Conservation (phyloP, 139 green algal species). For the Bryopsis sp. region DNA sequence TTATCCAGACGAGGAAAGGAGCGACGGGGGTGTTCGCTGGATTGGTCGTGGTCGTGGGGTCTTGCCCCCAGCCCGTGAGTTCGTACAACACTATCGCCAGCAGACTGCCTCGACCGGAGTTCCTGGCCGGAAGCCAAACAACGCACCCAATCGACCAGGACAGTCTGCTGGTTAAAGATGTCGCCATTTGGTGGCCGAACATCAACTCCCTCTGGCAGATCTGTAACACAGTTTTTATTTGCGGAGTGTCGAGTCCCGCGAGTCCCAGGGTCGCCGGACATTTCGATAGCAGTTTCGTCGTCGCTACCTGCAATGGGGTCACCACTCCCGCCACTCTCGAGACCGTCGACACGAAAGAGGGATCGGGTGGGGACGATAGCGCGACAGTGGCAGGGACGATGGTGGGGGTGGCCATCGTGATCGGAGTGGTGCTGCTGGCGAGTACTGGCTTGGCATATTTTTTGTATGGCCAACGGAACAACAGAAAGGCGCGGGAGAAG, state of each 20-base stretch:
- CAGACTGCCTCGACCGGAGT: not conserved
- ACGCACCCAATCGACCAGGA: not conserved
- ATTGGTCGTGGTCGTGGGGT: not conserved
- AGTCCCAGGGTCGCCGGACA: not conserved
- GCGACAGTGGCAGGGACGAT: not conserved
- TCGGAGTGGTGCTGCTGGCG: not conserved
- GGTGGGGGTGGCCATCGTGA: not conserved
- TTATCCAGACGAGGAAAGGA: slow-evolving; percentile 13
- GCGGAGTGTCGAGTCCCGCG: not conserved
- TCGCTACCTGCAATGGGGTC: not conserved
- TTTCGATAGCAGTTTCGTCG: slow-evolving; percentile 6
- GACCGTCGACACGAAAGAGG: no score
- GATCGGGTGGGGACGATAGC: no score
- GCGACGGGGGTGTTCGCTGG: slow-evolving; percentile 8
- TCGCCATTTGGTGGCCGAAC: slow-evolving; percentile 18
- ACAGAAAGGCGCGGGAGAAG: no score
- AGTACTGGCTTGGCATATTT: not conserved
- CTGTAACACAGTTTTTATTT: slow-evolving; percentile 11
- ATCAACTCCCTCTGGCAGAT: slow-evolving; percentile 13
- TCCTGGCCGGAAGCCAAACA: slow-evolving; percentile 5
- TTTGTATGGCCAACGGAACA: no score
- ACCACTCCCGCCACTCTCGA: not conserved
- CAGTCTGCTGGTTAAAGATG: slow-evolving; percentile 8
- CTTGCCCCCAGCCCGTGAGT: not conserved
- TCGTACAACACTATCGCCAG: not conserved